Conservation (phyloP, 2,329 filamentous ascomycete genomes). For the Epichloe aotearoae region DNA sequence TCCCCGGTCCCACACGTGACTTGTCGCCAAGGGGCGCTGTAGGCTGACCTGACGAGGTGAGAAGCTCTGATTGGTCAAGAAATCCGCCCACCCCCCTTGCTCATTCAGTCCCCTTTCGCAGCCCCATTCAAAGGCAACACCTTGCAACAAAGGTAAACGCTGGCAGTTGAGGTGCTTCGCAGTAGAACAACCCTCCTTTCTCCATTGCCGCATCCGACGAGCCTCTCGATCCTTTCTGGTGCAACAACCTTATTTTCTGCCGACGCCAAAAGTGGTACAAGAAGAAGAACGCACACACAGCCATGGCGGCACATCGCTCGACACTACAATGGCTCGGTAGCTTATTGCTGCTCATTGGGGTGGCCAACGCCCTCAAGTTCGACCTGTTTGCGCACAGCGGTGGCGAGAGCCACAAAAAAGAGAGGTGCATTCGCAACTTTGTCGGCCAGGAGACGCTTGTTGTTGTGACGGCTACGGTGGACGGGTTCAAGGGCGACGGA, state of each 20-base stretch:
- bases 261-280: background rate
- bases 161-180: background rate
- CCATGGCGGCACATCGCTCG: conserved; percentile 37
- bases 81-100: background rate
- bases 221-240: background rate
- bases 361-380: conserved; percentile 71
- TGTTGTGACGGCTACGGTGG: conserved; percentile 81
- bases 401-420: conserved; percentile 39
- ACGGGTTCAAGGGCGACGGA: conserved; percentile 80
- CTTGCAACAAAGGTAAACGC: conserved; percentile 3
- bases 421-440: conserved; percentile 94
- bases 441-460: conserved; percentile 85
- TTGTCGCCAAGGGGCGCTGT: background rate
- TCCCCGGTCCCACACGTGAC: background rate
- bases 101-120: background rate
- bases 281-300: background rate
- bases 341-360: conserved; percentile 40
- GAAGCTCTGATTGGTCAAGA: background rate
- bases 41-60: background rate
- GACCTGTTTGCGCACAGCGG: conserved; percentile 61
- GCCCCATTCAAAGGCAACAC: conserved; percentile 5
- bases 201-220: background rate
- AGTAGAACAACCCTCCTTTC: background rate
- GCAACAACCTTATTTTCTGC: conserved; percentile 5
- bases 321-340: conserved; percentile 46